These are phyloP conservation scores for Sicyos baderoa DNA, from an alignment of 306 rosid species.

Conservation along the genomic window DNA sequence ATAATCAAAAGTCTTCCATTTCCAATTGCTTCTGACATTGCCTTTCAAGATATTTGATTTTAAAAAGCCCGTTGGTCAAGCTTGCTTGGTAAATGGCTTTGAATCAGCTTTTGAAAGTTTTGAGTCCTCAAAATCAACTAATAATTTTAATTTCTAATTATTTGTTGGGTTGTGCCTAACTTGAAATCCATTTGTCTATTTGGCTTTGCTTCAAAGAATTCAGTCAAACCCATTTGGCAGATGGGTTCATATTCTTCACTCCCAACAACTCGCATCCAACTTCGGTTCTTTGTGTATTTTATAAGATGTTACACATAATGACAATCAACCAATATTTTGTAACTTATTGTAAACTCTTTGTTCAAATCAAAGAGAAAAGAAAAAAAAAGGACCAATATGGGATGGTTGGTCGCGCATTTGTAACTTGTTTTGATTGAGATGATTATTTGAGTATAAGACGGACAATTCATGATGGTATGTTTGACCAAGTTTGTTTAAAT, in stretches of 20 bases:
- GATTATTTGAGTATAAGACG: neutral
- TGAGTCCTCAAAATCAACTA: neutral
- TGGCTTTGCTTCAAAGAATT: conserved; percentile 2
- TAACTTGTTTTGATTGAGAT: neutral
- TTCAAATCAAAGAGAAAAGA: neutral
- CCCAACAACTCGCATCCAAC: neutral
- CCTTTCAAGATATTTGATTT: neutral
- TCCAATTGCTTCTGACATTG: neutral
- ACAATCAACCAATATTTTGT: neutral
- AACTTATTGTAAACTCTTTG: neutral
- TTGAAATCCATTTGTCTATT: neutral
- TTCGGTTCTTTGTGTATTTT: neutral
- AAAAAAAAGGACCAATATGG: neutral
- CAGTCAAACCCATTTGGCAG: neutral
- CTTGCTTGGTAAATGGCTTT: neutral
- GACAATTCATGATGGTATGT: neutral
- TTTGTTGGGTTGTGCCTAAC: neutral
- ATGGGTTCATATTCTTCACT: neutral
- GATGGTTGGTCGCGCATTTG: neutral
- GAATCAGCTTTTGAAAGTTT: neutral
- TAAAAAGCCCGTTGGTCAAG: neutral
- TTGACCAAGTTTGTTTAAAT: neutral
- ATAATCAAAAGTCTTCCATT: neutral
- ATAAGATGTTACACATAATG: neutral
- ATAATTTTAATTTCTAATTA: neutral